Base-by-base conservation (phyloP, 805 yeast genomes). In the Kuraishia ogatae region DNA sequence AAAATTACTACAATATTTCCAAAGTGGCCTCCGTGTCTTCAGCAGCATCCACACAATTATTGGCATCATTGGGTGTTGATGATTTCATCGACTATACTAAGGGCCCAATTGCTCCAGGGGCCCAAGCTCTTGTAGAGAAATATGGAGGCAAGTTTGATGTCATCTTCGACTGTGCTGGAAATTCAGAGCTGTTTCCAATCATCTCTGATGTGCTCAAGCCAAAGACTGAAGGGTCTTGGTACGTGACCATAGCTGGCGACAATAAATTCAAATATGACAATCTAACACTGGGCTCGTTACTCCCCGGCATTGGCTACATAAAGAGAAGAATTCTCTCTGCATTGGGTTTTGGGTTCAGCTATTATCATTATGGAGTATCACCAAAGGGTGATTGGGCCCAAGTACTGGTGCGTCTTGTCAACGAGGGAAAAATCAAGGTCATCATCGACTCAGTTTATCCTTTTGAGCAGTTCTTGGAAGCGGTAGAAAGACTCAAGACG, bases 161-260 rank as follows among this genome's bases (percentile, higher is more conserved):
- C 11, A 80, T 87, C 50, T 64, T 83, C 28, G 96, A 89, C 69
- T 76, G 85, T 54, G 81, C 80, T 53, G 92, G 96, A 46, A 80
- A 79, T 54, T 64, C 65, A 24, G 80, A 77, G 20, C 75, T 84
- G 21, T 73, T 82, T 54, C 65, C 71, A 2, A 65, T 74, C 13
- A 71, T 80, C 54, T 62, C 69, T 4, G 60, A 70, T 47, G 71
- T 74, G 21, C 68, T 87, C 58, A 78, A 80, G 60, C 75, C 79
- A 43, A 71, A 71, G 52, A 58, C 66, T 24, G 74, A 75, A 51
- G 77, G 81, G 13, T 76, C 83, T 6, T 71, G 73, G 35, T 87
- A 77, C 61, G 67, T 76, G 11, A 75, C 86, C 10, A 72, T 84
- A 54, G 76, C 70, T 15, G 96, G 96, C 46, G 87, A 85, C 60